Conservation (phyloP, 805 yeast genomes). For the Lipomyces kockii region DNA sequence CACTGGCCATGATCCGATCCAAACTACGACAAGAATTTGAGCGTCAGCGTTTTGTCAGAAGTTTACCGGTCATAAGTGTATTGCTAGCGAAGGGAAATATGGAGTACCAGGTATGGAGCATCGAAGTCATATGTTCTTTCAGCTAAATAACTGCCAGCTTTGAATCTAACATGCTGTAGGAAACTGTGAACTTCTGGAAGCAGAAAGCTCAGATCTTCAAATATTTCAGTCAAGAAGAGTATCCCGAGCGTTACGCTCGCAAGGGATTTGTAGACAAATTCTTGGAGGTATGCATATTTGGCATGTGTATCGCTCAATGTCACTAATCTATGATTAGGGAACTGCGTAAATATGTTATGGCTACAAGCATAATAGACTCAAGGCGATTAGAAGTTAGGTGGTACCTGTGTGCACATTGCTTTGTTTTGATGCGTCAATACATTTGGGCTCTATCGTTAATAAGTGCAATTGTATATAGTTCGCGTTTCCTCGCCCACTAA, state of each 20-base stretch:
- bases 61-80: slow-evolving; percentile 67
- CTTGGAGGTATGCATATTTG: slow-evolving; percentile 58
- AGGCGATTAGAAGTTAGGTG: background rate
- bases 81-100: slow-evolving; percentile 81
- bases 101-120: slow-evolving; percentile 67
- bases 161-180: slow-evolving; percentile 43
- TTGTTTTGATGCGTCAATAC: background rate
- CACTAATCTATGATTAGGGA: slow-evolving; percentile 17
- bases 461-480: too few relatives aligned
- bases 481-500: too few relatives aligned
- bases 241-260: slow-evolving; percentile 58
- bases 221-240: slow-evolving; percentile 72
- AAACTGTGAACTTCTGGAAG: slow-evolving; percentile 86
- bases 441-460: background rate
- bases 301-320: background rate
- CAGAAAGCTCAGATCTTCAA: slow-evolving; percentile 83
- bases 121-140: background rate
- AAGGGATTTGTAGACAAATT: slow-evolving; percentile 74
- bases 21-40: slow-evolving; percentile 89
- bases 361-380: background rate
- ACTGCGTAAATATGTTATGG: slow-evolving; percentile 23
- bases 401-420: slow-evolving; percentile 7
- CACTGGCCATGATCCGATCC: slow-evolving; percentile 77
- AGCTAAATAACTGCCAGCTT: background rate
- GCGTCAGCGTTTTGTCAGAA: slow-evolving; percentile 75